These are phyloP conservation scores for Sphagnum magellanicum DNA, from an alignment of 228 moss, liverwort and hornwort genomes.

Conservation along the genomic window DNA sequence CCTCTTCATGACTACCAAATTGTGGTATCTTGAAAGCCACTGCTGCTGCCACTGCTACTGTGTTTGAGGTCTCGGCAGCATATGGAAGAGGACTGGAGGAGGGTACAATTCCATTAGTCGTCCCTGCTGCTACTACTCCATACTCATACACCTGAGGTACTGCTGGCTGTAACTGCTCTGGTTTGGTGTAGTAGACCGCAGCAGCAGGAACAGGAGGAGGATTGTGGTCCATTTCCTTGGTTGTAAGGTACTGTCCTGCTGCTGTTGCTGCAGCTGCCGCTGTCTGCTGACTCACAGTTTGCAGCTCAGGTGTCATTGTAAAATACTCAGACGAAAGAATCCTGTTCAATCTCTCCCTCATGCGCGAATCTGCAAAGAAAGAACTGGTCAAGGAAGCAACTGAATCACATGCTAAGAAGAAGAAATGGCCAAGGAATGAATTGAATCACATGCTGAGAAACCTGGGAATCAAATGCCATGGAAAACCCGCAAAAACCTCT, in stretches of 20 bases:
- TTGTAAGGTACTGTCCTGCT: slow-evolving; percentile 75
- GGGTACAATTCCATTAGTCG: slow-evolving; percentile 34
- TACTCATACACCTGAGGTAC: slow-evolving; percentile 56
- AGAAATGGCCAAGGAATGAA: too few relatives aligned
- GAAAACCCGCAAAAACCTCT: too few relatives aligned
- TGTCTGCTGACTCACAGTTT: slow-evolving; percentile 88
- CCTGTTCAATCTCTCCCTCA: slow-evolving; percentile 75
- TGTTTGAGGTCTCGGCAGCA: slow-evolving; percentile 32
- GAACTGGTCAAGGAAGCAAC: too few relatives aligned
- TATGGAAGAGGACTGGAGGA: slow-evolving; percentile 40
- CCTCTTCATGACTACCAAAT: slow-evolving; percentile 27
- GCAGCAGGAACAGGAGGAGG: slow-evolving; percentile 11
- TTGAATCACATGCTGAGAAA: too few relatives aligned
- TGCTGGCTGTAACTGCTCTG: slow-evolving; percentile 42
- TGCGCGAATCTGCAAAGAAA: slow-evolving; percentile 43
- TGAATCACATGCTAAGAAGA: too few relatives aligned
- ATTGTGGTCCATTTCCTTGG: slow-evolving; percentile 44
- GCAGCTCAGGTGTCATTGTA: slow-evolving; percentile 84
- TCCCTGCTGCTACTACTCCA: slow-evolving; percentile 29
- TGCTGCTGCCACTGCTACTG: slow-evolving; percentile 9
- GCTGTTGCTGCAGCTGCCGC: slow-evolving; percentile 89
- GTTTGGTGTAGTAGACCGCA: neutral
- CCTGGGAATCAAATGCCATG: too few relatives aligned
- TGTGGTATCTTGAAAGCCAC: slow-evolving; percentile 65
- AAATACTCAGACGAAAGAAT: slow-evolving; percentile 85